Conservation (phyloP, 768 basidiomycete genomes). For the Imleria badia region DNA sequence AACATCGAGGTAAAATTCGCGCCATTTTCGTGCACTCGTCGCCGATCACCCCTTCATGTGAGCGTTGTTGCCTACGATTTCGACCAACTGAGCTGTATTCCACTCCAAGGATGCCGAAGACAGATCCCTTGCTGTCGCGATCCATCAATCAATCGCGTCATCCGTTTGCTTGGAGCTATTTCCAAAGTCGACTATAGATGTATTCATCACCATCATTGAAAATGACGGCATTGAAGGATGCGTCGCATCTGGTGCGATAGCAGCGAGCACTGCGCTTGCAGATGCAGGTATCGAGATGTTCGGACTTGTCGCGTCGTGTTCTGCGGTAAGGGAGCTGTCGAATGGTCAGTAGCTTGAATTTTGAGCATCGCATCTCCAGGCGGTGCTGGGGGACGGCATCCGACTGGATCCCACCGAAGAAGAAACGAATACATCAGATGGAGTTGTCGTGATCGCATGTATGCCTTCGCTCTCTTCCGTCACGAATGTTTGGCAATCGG, state of each 20-base stretch:
- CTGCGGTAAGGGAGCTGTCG: constrained; percentile 53
- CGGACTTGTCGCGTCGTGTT: constrained; percentile 83
- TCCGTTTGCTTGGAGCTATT: constrained; percentile 84
- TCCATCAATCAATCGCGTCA: constrained; percentile 83
- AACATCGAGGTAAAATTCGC: constrained; percentile 97
- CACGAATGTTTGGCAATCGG: constrained; percentile 87
- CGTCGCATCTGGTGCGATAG: constrained; percentile 81
- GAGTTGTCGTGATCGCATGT: constrained; percentile 75
- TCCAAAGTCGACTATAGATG: constrained; percentile 93
- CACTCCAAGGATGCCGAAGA: constrained; percentile 89
- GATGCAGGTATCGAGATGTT: constrained; percentile 92
- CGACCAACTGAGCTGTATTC: constrained; percentile 2
- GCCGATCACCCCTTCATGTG: constrained; percentile 86
- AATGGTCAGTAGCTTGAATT: background rate
- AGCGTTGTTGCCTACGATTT: constrained; percentile 27
- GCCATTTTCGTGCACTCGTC: constrained; percentile 80
- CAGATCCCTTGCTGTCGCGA: constrained; percentile 73
- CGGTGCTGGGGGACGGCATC: constrained; percentile 53
- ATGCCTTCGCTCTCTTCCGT: constrained; percentile 86
- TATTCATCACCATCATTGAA: constrained; percentile 88
- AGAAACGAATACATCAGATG: constrained; percentile 58
- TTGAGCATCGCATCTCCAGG: constrained; percentile 43
- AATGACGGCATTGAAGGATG: constrained; percentile 90
- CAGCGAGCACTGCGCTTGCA: constrained; percentile 87
- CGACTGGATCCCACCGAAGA: constrained; percentile 81